Evolutionary conservation across 371 early-diverging fungal species (phyloP).

Genomic region (Mortierella sp.): DNA sequence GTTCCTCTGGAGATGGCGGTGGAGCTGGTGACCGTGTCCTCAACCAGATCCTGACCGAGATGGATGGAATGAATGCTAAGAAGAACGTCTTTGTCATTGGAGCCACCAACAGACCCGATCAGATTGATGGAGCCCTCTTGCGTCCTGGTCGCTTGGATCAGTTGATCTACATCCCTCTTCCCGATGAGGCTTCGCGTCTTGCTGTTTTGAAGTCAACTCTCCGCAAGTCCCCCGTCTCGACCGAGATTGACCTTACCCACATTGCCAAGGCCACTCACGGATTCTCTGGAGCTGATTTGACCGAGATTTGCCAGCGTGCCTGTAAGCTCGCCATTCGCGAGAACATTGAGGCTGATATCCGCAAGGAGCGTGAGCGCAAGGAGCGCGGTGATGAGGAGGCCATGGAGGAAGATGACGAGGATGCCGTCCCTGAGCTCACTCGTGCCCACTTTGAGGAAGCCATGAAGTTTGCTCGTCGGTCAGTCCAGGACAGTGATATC

Average conservation of each 20-base stretch:
- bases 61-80: constrained; percentile 99
- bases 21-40: constrained; percentile 99
- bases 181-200: constrained; percentile 93
- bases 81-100: constrained; percentile 99
- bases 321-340: constrained; percentile 99
- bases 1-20: constrained; percentile 88
- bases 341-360: constrained; percentile 95
- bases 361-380: constrained; percentile 77
- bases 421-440: constrained; percentile 95
- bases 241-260: constrained; percentile 87
- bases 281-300: constrained; percentile 99
- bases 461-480: constrained; percentile 97
- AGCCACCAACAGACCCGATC: constrained; percentile 99
- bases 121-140: constrained; percentile 95
- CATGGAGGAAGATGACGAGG: constrained; percentile 88
- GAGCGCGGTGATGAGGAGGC: constrained; percentile 79
- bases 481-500: constrained; percentile 97
- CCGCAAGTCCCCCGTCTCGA: constrained; percentile 96
- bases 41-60: constrained; percentile 99
- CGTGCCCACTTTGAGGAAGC: constrained; percentile 98
- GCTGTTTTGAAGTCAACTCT: constrained; percentile 94
- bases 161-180: constrained; percentile 99
- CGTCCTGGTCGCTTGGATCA: constrained; percentile 99
- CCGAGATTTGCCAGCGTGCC: constrained; percentile 99
- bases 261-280: constrained; percentile 96